Conservation (phyloP, 192 early-diverging fungal species). For the Backusella tarrabulga region DNA sequence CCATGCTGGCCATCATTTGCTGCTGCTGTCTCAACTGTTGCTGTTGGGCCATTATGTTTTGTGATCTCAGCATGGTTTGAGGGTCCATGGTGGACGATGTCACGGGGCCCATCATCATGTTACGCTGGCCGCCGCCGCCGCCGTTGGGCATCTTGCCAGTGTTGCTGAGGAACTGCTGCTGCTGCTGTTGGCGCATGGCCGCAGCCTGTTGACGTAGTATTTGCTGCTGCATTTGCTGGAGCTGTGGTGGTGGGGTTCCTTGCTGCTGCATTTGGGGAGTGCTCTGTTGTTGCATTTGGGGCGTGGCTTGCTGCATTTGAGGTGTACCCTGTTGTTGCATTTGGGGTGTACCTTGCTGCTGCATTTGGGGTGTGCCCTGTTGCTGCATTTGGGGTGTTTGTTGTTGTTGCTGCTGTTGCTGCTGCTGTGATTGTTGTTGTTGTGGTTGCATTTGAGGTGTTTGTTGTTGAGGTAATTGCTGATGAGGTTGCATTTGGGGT, state of each 20-base stretch:
- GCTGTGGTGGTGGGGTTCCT: constrained; percentile 12
- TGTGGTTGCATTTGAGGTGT: constrained; percentile 1
- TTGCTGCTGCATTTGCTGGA: constrained; percentile 19
- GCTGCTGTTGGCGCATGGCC: constrained; percentile 30
- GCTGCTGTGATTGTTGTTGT: too few relatives aligned
- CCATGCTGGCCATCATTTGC: constrained; percentile 11
- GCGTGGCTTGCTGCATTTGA: background rate
- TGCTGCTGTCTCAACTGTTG: constrained; percentile 24
- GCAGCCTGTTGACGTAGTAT: constrained; percentile 20
- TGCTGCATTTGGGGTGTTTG: constrained; percentile 16
- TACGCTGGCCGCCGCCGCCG: background rate
- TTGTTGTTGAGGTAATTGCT: background rate
- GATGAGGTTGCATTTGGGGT: background rate
- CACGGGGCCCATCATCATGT: constrained; percentile 7
- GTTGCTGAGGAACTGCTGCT: constrained; percentile 15
- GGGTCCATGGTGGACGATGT: constrained; percentile 4
- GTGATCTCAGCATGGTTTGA: constrained; percentile 16
- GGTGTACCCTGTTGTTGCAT: constrained; percentile 14
- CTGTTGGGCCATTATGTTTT: constrained; percentile 17
- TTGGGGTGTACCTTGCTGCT: constrained; percentile 10
- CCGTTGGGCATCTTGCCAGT: background rate
- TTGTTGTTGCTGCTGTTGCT: constrained; percentile 15
- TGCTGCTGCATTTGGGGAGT: background rate
- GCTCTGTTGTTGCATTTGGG: constrained; percentile 4
- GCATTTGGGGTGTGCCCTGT: background rate